Evolutionary conservation across 2,329 filamentous ascomycete genomes (phyloP).

Genomic region (Calonectria pseudoturangicola): DNA sequence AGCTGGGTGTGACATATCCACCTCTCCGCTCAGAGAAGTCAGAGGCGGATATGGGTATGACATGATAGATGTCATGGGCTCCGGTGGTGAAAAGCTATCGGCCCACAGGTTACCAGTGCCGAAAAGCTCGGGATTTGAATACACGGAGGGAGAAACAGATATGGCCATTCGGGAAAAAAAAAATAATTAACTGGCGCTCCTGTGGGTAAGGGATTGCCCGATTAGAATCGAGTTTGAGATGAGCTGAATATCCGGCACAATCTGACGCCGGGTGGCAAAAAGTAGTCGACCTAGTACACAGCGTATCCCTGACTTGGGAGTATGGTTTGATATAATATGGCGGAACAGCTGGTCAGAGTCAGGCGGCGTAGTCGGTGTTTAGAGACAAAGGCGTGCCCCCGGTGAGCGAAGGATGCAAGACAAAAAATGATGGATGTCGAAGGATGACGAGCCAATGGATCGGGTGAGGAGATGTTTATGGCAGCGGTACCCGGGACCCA

Average conservation of each 20-base stretch:
- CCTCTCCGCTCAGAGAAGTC: slow-evolving; percentile 63
- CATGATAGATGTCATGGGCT: slow-evolving; percentile 59
- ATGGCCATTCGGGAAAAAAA: slow-evolving; percentile 47
- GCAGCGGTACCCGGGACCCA: slow-evolving; percentile 32
- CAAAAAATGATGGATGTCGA: slow-evolving; percentile 35
- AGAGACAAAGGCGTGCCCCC: slow-evolving; percentile 42
- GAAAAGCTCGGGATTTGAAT: slow-evolving; percentile 40
- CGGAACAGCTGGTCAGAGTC: slow-evolving; percentile 30
- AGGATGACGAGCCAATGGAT: slow-evolving; percentile 38
- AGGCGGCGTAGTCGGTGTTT: slow-evolving; percentile 40
- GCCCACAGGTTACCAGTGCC: slow-evolving; percentile 39
- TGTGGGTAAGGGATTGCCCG: slow-evolving; percentile 22
- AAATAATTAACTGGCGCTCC: slow-evolving; percentile 27
- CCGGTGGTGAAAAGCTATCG: slow-evolving; percentile 34
- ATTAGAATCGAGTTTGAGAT: slow-evolving; percentile 26
- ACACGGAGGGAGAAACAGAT: slow-evolving; percentile 39
- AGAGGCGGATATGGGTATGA: slow-evolving; percentile 68
- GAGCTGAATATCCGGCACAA: slow-evolving; percentile 26
- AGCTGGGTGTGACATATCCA: slow-evolving; percentile 63
- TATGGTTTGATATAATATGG: slow-evolving; percentile 32
- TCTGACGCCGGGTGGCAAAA: slow-evolving; percentile 33
- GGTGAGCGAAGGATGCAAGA: slow-evolving; percentile 42
- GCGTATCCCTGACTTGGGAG: slow-evolving; percentile 23
- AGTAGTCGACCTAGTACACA: slow-evolving; percentile 32
- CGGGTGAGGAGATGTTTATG: slow-evolving; percentile 30